Percentiles rank a stretch among this genome's conserved stretches.
Evolutionary conservation across 495 filamentous ascomycete species (phyloP).

Genomic region (Viridothelium virens): DNA sequence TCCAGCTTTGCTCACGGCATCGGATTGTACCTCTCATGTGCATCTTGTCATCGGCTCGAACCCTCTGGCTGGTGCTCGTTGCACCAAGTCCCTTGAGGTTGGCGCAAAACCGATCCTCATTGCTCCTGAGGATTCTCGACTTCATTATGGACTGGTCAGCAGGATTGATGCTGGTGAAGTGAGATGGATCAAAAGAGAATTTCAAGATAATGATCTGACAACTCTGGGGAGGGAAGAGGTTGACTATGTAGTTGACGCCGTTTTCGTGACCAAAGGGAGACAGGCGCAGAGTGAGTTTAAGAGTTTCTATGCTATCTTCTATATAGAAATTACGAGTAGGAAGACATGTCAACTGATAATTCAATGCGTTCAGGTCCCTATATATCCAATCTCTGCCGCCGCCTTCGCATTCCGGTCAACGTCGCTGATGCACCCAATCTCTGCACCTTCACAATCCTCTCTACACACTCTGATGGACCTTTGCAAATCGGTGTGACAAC

Average conservation of each 20-base stretch:
- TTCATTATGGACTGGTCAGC: slow-evolving; percentile 67
- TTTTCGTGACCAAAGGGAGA: slow-evolving; percentile 71
- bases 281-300: slow-evolving; percentile 43
- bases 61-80: slow-evolving; percentile 76
- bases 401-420: slow-evolving; percentile 84
- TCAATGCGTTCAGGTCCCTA: slow-evolving; percentile 44
- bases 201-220: slow-evolving; percentile 66
- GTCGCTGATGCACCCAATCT: slow-evolving; percentile 79
- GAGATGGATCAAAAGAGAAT: slow-evolving; percentile 61
- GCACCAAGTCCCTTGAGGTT: slow-evolving; percentile 69
- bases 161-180: slow-evolving; percentile 65
- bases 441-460: slow-evolving; percentile 86
- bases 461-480: slow-evolving; percentile 81
- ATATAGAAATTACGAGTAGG: neutral
- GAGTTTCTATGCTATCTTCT: neutral
- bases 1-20: slow-evolving; percentile 64
- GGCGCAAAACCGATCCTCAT: slow-evolving; percentile 83
- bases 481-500: slow-evolving; percentile 94
- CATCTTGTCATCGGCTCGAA: slow-evolving; percentile 84
- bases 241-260: slow-evolving; percentile 71
- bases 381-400: slow-evolving; percentile 67
- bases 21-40: slow-evolving; percentile 65
- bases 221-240: slow-evolving; percentile 73
- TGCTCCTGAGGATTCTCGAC: slow-evolving; percentile 53
- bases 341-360: slow-evolving; percentile 4